Conservation (phyloP, 768 basidiomycete genomes). For the Russula sp. region DNA sequence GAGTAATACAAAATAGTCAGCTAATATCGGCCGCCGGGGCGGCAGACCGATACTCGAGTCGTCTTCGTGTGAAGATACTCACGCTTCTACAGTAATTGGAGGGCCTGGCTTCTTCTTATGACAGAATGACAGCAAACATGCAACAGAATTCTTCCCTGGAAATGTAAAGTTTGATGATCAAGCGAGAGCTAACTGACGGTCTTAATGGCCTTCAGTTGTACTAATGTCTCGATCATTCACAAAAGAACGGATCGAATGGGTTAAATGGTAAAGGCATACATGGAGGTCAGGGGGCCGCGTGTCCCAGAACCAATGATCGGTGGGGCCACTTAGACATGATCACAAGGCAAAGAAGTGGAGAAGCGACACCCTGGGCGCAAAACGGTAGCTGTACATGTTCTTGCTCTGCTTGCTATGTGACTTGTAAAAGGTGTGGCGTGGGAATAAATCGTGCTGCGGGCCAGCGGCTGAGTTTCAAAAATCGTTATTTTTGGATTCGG, state of each 20-base stretch:
- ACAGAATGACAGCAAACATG: conserved; percentile 2
- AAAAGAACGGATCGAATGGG: no score
- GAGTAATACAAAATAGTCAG: no score
- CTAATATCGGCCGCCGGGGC: neutral
- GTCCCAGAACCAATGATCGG: neutral
- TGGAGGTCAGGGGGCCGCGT: neutral
- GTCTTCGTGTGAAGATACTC: conserved; percentile 12
- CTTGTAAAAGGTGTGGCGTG: conserved; percentile 21
- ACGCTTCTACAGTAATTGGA: conserved; percentile 7
- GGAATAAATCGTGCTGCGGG: neutral
- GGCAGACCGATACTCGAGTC: neutral
- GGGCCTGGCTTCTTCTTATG: neutral
- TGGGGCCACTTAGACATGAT: no score
- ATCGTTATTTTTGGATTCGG: neutral
- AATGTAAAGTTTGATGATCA: neutral
- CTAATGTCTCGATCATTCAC: neutral
- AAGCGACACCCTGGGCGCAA: no score
- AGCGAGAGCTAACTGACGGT: no score
- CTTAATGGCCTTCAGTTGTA: no score
- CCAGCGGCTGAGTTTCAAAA: conserved; percentile 22
- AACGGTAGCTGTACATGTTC: no score
- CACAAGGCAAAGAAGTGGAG: no score
- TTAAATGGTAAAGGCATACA: no score
- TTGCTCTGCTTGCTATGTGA: neutral
- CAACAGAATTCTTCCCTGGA: conserved; percentile 16